A percentile compares a stretch with the other conserved stretches of the same genome.
These are phyloP conservation scores for Thalia dealbata DNA, from an alignment of 176 grass and related monocot genomes.

Conservation along the genomic window DNA sequence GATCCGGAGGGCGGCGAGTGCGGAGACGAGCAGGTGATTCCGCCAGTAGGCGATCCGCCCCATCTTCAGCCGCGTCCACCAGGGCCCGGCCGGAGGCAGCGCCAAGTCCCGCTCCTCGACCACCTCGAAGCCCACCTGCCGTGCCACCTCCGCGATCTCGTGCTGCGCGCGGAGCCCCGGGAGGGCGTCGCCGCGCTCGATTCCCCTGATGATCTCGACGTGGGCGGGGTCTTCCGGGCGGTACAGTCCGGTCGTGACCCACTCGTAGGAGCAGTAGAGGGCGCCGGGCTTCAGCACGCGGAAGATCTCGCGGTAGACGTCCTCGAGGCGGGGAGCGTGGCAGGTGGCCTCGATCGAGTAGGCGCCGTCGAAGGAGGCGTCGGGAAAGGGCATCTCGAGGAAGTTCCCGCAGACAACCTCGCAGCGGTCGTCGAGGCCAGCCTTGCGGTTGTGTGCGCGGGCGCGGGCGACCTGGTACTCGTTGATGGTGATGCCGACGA, in stretches of 20 bases:
- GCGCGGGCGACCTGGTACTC: constrained; percentile 19
- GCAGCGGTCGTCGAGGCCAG: constrained; percentile 3
- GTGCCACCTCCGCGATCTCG: constrained; percentile 6
- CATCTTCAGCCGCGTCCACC: constrained; percentile 20
- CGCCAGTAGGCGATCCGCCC: constrained; percentile 8
- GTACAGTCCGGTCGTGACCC: constrained; percentile 14
- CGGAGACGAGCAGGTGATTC: constrained; percentile 5
- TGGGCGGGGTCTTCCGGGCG: not conserved
- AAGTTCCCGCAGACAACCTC: constrained; percentile 21
- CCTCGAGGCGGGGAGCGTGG: constrained; percentile 12
- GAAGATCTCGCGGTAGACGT: constrained; percentile 15
- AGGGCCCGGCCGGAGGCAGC: constrained; percentile 12
- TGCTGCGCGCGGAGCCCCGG: constrained; percentile 13
- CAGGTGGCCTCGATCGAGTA: constrained; percentile 15
- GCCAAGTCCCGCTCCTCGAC: constrained; percentile 12
- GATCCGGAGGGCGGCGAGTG: not conserved
- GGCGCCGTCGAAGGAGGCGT: constrained; percentile 13
- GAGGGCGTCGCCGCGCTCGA: constrained; percentile 12
- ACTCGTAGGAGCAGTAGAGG: constrained; percentile 11
- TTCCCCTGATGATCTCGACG: constrained; percentile 13
- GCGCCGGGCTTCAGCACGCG: constrained; percentile 11
- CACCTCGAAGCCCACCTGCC: constrained; percentile 17
- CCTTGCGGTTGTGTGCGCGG: constrained; percentile 5
- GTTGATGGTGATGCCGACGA: constrained; percentile 21
- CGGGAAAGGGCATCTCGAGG: constrained; percentile 14